Evolutionary conservation across 192 early-diverging fungal species (phyloP).

Genomic region (Gonapodya prolifera): DNA sequence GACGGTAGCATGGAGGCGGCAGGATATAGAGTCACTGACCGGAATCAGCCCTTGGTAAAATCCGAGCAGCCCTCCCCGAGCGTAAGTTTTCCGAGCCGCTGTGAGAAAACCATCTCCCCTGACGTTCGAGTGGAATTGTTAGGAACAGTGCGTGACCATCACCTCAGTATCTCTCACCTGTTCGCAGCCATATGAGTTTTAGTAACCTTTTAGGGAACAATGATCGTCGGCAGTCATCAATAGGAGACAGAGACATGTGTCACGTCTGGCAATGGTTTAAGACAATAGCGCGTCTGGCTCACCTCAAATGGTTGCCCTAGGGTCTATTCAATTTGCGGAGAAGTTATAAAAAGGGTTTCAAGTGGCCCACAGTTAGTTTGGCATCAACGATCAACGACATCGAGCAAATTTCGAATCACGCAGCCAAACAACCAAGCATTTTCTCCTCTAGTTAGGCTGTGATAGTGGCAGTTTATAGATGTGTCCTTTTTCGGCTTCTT

Average conservation of each 20-base stretch:
- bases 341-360: conserved; percentile 34
- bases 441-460: not conserved
- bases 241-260: too few species aligned
- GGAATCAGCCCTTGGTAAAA: conserved; percentile 92
- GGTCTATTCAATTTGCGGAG: conserved; percentile 88
- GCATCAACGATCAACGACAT: not conserved
- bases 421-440: not conserved
- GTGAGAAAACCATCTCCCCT: conserved; percentile 64
- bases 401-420: not conserved
- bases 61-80: conserved; percentile 74
- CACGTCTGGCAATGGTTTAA: too few species aligned
- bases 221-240: not conserved
- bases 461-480: not conserved
- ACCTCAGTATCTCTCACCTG: not conserved
- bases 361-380: not conserved
- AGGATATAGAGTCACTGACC: conserved; percentile 20
- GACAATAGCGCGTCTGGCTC: not conserved
- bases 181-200: conserved; percentile 82
- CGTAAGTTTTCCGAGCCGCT: conserved; percentile 62
- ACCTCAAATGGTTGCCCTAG: conserved; percentile 92
- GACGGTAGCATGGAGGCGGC: not conserved
- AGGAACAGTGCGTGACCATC: not conserved
- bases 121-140: conserved; percentile 38
- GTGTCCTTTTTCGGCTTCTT: not conserved
- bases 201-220: conserved; percentile 44